Conservation (phyloP, 768 basidiomycete species). For the Psilocybe subaeruginosa region DNA sequence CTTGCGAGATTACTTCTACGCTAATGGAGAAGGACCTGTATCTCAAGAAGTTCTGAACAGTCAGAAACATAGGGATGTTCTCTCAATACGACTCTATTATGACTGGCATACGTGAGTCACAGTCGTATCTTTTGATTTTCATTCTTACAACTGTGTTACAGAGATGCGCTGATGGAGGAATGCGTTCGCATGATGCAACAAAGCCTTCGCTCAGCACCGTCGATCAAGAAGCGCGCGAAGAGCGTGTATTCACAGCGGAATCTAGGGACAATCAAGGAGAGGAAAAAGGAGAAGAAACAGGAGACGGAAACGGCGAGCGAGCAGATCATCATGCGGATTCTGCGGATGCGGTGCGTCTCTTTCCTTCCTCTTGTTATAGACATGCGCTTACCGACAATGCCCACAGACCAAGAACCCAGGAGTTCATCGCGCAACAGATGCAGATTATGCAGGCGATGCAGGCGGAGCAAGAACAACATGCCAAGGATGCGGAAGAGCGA, state of each 20-base stretch:
- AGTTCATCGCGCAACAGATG: conserved; percentile 88
- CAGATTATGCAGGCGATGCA: conserved; percentile 83
- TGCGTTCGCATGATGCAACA: conserved; percentile 96
- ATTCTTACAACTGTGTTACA: conserved; percentile 27
- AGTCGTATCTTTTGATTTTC: background rate
- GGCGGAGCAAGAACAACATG: conserved; percentile 78
- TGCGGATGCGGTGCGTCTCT: conserved; percentile 82
- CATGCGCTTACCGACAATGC: background rate
- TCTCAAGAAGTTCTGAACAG: conserved; percentile 87
- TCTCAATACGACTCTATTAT: conserved; percentile 92
- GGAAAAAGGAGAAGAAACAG: conserved; percentile 90
- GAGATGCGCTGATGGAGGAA: conserved; percentile 89
- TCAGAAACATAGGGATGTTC: conserved; percentile 90
- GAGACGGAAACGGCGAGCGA: conserved; percentile 78
- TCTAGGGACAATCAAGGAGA: conserved; percentile 92
- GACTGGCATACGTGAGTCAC: conserved; percentile 86
- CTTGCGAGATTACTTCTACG: conserved; percentile 93
- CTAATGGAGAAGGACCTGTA: conserved; percentile 89
- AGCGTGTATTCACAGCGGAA: conserved; percentile 92
- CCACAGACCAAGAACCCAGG: conserved; percentile 72
- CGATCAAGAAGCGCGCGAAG: conserved; percentile 88
- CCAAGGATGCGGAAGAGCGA: conserved; percentile 59
- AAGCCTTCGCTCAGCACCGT: conserved; percentile 70
- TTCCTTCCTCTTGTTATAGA: conserved; percentile 2
- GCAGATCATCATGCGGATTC: conserved; percentile 92